Evolutionary conservation across 1,139 yeast genomes (phyloP), one percentile per base, ranked within the genome.

Genomic region (Saccharomyces pastorianus): DNA sequence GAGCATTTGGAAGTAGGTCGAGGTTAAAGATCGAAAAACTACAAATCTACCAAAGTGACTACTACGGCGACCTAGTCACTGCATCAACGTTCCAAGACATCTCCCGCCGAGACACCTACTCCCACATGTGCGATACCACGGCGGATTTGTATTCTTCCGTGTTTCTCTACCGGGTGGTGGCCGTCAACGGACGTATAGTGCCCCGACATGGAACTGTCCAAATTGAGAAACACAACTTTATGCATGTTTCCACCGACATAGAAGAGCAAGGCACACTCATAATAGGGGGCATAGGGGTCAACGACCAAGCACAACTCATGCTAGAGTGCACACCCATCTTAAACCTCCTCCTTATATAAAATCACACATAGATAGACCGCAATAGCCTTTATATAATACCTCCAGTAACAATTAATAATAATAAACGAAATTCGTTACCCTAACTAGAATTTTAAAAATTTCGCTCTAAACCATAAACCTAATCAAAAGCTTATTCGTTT

Each of bases 21-120:
- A 64, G 59, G 46, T 42, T 66, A 20, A 51, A 64, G 27, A 23
- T 65, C 6, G 69, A 66, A 50, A 59, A 53, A 47, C 20, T 66
- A 7, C 32, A 23, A 8, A 59, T 61, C 14, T 59, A 61, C 1
- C 50, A 50, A 26, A 53, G 59, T 9, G 64, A 64, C 42, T 42
- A 52, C 6, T 60, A 56, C 52, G 69, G 68, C 13, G 55, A 60
- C 4, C 17, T 48, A 27, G 28, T 61, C 11, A 34, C 48, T 13
- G 49, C 55, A 4, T 29, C 31, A 3, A 25, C 48, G 8, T 55
- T 62, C 46, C 23, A 46, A n/a, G 44, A 50, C n/a, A 46, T 51
- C 6, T 49, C 53, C 23, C 51, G 56, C 32, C 31, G 41, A 14
- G 54, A 59, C 46, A 14, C 52, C 6, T 51, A 49, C 46, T 44